phyloP scores from a whole-genome alignment of 2,329 filamentous ascomycete species.

The Coniochaeta sp. region DNA sequence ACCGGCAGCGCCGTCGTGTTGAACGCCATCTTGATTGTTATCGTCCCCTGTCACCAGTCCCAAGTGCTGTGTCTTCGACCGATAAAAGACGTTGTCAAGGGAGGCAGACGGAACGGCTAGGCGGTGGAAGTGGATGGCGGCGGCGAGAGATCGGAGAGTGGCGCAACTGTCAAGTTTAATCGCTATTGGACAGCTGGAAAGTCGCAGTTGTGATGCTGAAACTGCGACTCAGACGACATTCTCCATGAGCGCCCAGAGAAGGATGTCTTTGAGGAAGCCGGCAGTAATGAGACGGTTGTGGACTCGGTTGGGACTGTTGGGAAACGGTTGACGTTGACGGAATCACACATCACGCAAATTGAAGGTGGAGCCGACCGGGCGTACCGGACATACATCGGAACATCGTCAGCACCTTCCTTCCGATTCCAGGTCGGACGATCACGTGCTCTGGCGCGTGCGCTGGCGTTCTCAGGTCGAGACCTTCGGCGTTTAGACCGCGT shows the following conservation, averaged over 20 bases:
- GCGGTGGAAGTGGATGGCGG: not conserved
- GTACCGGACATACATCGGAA: not conserved
- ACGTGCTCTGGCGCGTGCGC: not conserved
- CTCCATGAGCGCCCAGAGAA: not conserved
- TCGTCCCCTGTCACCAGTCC: not conserved
- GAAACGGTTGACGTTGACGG: slow-evolving; percentile 2
- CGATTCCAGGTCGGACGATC: not conserved
- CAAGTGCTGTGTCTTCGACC: not conserved
- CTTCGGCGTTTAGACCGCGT: not conserved
- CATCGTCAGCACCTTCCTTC: not conserved
- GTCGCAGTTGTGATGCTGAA: not conserved
- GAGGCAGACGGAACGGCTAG: not conserved
- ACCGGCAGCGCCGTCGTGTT: slow-evolving; percentile 20
- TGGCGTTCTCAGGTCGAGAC: not conserved
- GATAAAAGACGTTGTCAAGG: not conserved
- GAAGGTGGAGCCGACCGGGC: not conserved
- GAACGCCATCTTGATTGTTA: slow-evolving; percentile 15
- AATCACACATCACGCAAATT: not conserved
- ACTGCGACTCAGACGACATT: slow-evolving; percentile 2
- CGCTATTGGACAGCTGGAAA: not conserved
- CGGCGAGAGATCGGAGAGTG: not conserved
- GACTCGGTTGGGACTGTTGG: not conserved
- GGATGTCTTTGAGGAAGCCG: not conserved
- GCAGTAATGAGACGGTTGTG: not conserved
- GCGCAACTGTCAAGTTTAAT: not conserved